Evolutionary conservation across 306 rosid genomes (phyloP).

Genomic region (Pyrus communis): DNA sequence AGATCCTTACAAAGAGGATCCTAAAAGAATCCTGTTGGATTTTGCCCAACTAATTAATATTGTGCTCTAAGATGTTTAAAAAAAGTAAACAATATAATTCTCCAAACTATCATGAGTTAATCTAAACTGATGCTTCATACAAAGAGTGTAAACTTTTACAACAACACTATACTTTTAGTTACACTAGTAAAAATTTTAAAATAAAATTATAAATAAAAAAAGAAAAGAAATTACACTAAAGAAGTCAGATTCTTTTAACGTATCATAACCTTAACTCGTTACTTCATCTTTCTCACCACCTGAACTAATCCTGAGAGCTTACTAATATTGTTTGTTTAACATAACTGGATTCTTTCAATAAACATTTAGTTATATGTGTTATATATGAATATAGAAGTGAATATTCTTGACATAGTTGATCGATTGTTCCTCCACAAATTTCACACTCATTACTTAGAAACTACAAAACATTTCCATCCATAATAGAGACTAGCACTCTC

Average conservation of each 20-base stretch:
- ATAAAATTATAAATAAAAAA: too few species aligned
- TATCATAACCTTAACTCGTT: not conserved
- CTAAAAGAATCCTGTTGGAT: accelerated
- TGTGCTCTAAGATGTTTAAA: not conserved
- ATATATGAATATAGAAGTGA: not conserved
- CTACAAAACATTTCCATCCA: not conserved
- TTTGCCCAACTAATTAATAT: not conserved
- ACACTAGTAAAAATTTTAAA: too few species aligned
- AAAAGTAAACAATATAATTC: too few species aligned
- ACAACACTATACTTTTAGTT: not conserved
- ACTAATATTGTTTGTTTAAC: not conserved
- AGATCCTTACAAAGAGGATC: too few species aligned
- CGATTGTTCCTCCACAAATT: not conserved
- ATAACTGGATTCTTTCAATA: too few species aligned
- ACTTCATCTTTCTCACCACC: not conserved
- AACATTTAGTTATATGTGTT: not conserved
- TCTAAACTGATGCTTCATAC: too few species aligned
- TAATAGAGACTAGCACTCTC: not conserved
- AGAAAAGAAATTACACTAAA: too few species aligned
- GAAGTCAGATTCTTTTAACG: too few species aligned
- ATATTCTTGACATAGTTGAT: not conserved
- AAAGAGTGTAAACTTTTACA: not conserved
- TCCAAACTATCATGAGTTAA: too few species aligned
- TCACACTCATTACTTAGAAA: not conserved
- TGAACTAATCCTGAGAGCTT: not conserved